Evolutionary conservation across 139 green algal genomes (phyloP).

Genomic region (Micromonas pusilla): DNA sequence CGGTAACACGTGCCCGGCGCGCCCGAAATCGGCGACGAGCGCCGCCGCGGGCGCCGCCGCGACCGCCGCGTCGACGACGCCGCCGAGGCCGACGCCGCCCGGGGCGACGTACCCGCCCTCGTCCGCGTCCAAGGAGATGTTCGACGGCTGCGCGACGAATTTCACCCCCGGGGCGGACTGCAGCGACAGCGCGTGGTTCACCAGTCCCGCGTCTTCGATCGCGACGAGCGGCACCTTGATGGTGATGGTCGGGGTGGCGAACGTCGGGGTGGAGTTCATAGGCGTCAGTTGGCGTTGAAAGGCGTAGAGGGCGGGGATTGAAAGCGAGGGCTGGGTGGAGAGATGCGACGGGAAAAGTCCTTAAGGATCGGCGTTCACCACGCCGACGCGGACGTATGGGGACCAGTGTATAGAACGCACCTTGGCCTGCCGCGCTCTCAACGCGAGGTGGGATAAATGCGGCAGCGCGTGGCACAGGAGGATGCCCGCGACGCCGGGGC

Average conservation of each 20-base stretch:
- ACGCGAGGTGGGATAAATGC: slow-evolving; percentile 87
- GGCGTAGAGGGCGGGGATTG: no score
- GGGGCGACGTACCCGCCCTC: slow-evolving; percentile 4
- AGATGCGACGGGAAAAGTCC: no score
- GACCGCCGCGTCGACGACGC: not conserved
- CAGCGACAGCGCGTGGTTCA: not conserved
- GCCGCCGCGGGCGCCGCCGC: not conserved
- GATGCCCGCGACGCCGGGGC: slow-evolving; percentile 60
- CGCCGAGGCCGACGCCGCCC: not conserved
- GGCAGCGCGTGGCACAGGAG: slow-evolving; percentile 87
- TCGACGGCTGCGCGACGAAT: not conserved
- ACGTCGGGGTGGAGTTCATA: no score
- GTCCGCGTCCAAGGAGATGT: not conserved
- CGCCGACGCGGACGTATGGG: no score
- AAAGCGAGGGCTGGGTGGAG: no score
- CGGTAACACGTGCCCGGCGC: not conserved
- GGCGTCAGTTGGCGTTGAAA: no score
- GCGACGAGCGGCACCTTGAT: slow-evolving; percentile 12
- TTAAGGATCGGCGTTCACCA: no score
- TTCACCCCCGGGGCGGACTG: not conserved
- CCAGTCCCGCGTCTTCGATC: not conserved
- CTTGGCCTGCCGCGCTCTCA: slow-evolving; percentile 76
- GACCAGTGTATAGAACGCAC: no score
- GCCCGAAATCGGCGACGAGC: not conserved
- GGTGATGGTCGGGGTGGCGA: no score